These are phyloP conservation scores for Craterostigma plantagineum DNA, from an alignment of 257 asterid species.

Conservation along the genomic window DNA sequence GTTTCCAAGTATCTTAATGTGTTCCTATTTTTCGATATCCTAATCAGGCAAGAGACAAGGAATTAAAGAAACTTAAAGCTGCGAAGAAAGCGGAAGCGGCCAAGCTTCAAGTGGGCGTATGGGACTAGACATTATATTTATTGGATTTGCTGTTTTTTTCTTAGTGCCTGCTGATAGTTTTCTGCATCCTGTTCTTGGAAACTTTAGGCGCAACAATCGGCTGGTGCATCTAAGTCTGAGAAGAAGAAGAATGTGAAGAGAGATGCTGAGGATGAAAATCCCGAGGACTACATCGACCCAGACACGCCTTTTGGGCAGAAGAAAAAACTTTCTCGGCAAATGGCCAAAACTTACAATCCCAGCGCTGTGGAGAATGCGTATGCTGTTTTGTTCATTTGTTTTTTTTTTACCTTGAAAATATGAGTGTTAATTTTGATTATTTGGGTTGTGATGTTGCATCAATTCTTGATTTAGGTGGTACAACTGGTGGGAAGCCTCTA, in stretches of 20 bases:
- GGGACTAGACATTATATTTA: conserved; percentile 2
- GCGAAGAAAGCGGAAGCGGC: conserved; percentile 83
- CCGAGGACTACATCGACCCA: conserved; percentile 67
- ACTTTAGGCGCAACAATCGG: conserved; percentile 44
- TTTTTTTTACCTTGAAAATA: too few species aligned
- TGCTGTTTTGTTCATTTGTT: conserved; percentile 9
- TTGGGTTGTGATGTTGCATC: not conserved
- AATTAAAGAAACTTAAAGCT: conserved; percentile 68
- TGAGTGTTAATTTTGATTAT: not conserved
- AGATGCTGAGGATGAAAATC: conserved; percentile 56
- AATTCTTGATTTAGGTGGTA: conserved; percentile 55
- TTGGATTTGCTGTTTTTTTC: too few species aligned
- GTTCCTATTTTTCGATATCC: not conserved
- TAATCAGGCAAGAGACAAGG: conserved; percentile 81
- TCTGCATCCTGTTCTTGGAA: not conserved
- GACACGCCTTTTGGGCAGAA: conserved; percentile 64
- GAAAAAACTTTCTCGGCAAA: conserved; percentile 56
- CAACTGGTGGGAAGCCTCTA: conserved; percentile 89
- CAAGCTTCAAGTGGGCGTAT: conserved; percentile 20
- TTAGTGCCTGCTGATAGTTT: too few species aligned
- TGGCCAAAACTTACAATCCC: conserved; percentile 78
- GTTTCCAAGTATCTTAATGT: not conserved
- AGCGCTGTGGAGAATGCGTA: conserved; percentile 76
- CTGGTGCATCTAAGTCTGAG: conserved; percentile 36
- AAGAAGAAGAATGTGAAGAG: conserved; percentile 56